Evolutionary conservation across 805 yeast species (phyloP).

Genomic region (Starmerella vaccinii): DNA sequence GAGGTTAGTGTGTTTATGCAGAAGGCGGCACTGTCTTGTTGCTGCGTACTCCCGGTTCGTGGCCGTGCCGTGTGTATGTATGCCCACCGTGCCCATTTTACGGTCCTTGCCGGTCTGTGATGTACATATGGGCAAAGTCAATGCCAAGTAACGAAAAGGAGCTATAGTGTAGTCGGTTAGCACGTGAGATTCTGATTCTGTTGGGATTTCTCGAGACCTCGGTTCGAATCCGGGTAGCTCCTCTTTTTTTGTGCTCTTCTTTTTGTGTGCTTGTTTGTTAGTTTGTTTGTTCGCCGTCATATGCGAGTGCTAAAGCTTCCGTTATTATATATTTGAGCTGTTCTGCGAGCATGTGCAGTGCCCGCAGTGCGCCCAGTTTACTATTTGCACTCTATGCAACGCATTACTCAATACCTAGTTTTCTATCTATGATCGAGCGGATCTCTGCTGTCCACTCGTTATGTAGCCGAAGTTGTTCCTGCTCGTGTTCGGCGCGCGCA

Average conservation of each 20-base stretch:
- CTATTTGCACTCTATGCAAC: too few relatives aligned
- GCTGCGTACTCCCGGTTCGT: too few relatives aligned
- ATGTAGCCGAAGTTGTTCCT: not conserved
- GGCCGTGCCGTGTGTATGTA: too few relatives aligned
- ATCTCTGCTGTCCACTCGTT: not conserved
- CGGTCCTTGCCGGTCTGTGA: not conserved
- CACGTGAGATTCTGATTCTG: slow-evolving; percentile 24
- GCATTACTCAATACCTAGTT: not conserved
- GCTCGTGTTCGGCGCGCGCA: not conserved
- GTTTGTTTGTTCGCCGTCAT: too few relatives aligned
- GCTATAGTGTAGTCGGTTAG: slow-evolving; percentile 26
- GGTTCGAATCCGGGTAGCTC: slow-evolving; percentile 27
- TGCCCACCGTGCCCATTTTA: too few relatives aligned
- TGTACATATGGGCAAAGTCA: not conserved
- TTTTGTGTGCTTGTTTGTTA: not conserved
- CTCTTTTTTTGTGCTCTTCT: slow-evolving; percentile 9
- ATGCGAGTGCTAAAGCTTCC: too few relatives aligned
- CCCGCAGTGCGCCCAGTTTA: too few relatives aligned
- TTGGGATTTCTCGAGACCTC: slow-evolving; percentile 25
- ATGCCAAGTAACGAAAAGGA: slow-evolving; percentile 7
- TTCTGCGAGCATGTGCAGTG: too few relatives aligned
- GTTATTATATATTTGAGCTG: too few relatives aligned
- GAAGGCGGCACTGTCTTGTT: too few relatives aligned
- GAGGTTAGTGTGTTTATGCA: too few relatives aligned
- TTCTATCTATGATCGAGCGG: not conserved